phyloP scores from a whole-genome alignment of 1,284 basidiomycete species.

The Phlebopus sp. region DNA sequence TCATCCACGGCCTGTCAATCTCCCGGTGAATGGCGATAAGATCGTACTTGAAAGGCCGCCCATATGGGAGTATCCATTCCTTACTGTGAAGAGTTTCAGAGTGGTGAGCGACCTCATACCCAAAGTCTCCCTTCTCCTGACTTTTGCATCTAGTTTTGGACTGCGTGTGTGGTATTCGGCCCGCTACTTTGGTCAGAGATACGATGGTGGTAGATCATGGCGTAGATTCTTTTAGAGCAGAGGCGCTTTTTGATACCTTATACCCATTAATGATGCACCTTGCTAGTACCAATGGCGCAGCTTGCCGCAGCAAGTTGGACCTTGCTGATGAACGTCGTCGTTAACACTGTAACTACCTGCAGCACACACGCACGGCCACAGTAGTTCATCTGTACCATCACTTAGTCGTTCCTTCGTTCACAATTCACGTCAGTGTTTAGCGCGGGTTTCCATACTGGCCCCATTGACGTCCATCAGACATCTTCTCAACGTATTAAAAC shows the following conservation, averaged over 20 bases:
- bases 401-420: too few relatives aligned
- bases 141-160: slow-evolving; percentile 66
- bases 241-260: slow-evolving; percentile 4
- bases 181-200: slow-evolving; percentile 89
- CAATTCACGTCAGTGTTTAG: too few relatives aligned
- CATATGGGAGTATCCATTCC: slow-evolving; percentile 42
- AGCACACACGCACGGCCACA: too few relatives aligned
- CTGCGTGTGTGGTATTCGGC: slow-evolving; percentile 81
- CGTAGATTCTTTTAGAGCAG: slow-evolving; percentile 1
- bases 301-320: too few relatives aligned
- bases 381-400: too few relatives aligned
- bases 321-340: too few relatives aligned
- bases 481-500: too few relatives aligned
- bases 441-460: too few relatives aligned
- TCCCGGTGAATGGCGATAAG: slow-evolving; percentile 11
- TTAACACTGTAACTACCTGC: too few relatives aligned
- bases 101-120: slow-evolving; percentile 31
- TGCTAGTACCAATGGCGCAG: too few relatives aligned
- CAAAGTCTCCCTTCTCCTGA: slow-evolving; percentile 10
- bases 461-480: too few relatives aligned
- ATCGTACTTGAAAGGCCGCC: slow-evolving; percentile 26
- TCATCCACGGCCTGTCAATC: slow-evolving; percentile 45
- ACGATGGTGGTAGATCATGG: slow-evolving; percentile 42
- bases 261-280: slow-evolving; percentile 5
- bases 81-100: slow-evolving; percentile 40